Conservation (phyloP, 2,329 filamentous ascomycete species). For the Xylaria sp. region DNA sequence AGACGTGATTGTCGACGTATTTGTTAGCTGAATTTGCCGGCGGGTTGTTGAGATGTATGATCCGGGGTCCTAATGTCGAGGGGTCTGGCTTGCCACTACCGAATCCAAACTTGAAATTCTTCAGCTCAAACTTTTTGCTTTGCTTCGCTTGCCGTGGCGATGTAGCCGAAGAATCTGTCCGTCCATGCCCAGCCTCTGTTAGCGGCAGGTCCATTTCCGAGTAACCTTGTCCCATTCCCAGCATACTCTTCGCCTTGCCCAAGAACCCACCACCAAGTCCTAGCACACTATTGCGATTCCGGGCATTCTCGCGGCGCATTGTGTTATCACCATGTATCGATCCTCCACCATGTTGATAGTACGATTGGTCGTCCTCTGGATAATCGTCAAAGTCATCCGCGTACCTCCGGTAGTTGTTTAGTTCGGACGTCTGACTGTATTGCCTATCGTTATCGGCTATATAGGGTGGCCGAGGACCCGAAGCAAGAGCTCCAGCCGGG, state of each 20-base stretch:
- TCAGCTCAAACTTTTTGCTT: constrained; percentile 67
- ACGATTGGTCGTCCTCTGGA: constrained; percentile 76
- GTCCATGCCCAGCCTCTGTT: constrained; percentile 70
- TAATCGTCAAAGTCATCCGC: constrained; percentile 86
- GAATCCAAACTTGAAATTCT: constrained; percentile 92
- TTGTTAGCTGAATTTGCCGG: constrained; percentile 88
- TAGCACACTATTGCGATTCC: constrained; percentile 87
- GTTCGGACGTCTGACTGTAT: constrained; percentile 77
- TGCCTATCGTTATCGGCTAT: constrained; percentile 49
- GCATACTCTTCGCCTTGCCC: constrained; percentile 84
- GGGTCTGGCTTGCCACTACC: constrained; percentile 85
- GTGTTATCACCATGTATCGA: constrained; percentile 49
- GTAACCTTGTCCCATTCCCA: constrained; percentile 85
- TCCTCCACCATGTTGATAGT: constrained; percentile 75
- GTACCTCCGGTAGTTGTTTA: constrained; percentile 90
- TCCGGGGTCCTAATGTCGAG: constrained; percentile 85
- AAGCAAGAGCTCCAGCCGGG: constrained; percentile 37
- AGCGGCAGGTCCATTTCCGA: constrained; percentile 98
- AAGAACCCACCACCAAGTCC: constrained; percentile 85
- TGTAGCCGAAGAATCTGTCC: constrained; percentile 38
- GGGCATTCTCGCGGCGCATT: constrained; percentile 60
- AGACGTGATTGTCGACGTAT: constrained; percentile 95
- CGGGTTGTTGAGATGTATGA: constrained; percentile 96
- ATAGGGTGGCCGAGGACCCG: constrained; percentile 51
- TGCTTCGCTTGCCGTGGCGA: constrained; percentile 47